Evolutionary conservation across 805 yeast species (phyloP).

Genomic region (Saturnispora quitensis): DNA sequence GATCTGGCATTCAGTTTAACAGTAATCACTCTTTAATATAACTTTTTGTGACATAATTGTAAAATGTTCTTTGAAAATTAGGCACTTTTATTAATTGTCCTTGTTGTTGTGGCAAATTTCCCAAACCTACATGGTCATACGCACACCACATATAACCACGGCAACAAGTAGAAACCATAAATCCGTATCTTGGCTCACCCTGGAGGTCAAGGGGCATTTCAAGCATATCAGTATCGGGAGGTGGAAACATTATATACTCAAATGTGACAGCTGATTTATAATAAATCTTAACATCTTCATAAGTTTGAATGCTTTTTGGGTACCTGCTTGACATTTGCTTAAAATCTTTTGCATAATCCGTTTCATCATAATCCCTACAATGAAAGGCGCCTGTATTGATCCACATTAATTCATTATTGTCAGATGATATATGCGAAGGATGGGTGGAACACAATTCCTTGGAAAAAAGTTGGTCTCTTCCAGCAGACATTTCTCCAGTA

Average conservation of each 20-base stretch:
- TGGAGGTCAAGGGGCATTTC: slow-evolving; percentile 14
- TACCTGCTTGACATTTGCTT: slow-evolving; percentile 12
- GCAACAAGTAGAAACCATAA: slow-evolving; percentile 32
- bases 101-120: slow-evolving; percentile 5
- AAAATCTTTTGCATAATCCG: slow-evolving; percentile 27
- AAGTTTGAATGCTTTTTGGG: slow-evolving; percentile 12
- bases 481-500: slow-evolving; percentile 30
- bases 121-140: slow-evolving; percentile 43
- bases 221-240: slow-evolving; percentile 19
- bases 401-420: slow-evolving; percentile 46
- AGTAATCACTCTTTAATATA: background rate
- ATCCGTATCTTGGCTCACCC: slow-evolving; percentile 18
- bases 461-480: slow-evolving; percentile 4
- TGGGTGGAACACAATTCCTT: slow-evolving; percentile 42
- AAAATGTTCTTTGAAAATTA: background rate
- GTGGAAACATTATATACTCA: slow-evolving; percentile 42
- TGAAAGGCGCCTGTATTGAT: slow-evolving; percentile 56
- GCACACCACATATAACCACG: slow-evolving; percentile 52
- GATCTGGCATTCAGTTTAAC: background rate
- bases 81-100: background rate
- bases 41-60: background rate
- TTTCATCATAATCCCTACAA: slow-evolving; percentile 34
- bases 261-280: slow-evolving; percentile 33
- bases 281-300: slow-evolving; percentile 20
- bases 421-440: slow-evolving; percentile 49